These are phyloP conservation scores for Fusarium liriodendri DNA, from an alignment of 2,329 filamentous ascomycete species.

Conservation along the genomic window DNA sequence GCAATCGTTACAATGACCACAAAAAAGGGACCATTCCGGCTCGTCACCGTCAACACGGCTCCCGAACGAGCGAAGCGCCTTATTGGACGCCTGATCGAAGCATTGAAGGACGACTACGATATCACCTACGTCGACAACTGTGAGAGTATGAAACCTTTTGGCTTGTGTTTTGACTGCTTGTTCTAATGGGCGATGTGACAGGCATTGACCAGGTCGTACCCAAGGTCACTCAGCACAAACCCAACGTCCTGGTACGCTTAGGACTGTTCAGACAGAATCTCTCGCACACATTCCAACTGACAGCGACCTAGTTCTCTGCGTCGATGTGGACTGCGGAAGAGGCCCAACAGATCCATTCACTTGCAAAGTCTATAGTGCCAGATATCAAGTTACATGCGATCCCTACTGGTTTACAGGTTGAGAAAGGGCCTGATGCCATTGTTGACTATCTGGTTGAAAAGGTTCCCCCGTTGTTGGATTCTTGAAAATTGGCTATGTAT, in stretches of 20 bases:
- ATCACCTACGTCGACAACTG: slow-evolving; percentile 73
- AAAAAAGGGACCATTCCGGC: slow-evolving; percentile 64
- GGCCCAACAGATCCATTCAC: slow-evolving; percentile 55
- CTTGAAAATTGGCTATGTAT: neutral
- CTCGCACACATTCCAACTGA: neutral
- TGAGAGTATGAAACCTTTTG: slow-evolving; percentile 59
- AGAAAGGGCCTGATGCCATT: slow-evolving; percentile 65
- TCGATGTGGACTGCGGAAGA: slow-evolving; percentile 65
- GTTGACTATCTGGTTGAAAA: slow-evolving; percentile 62
- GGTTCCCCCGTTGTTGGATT: slow-evolving; percentile 43
- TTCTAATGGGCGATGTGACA: slow-evolving; percentile 33
- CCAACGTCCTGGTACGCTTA: slow-evolving; percentile 45
- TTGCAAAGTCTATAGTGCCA: slow-evolving; percentile 57
- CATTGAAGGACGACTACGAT: slow-evolving; percentile 71
- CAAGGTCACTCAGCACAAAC: slow-evolving; percentile 56
- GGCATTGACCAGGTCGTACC: slow-evolving; percentile 66
- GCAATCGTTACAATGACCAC: neutral
- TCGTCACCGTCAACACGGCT: slow-evolving; percentile 76
- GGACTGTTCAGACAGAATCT: neutral
- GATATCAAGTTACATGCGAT: slow-evolving; percentile 63
- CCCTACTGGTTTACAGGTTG: slow-evolving; percentile 64
- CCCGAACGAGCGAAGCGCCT: slow-evolving; percentile 73
- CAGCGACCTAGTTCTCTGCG: slow-evolving; percentile 64
- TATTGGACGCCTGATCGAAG: slow-evolving; percentile 70
- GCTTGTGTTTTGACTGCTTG: neutral